A percentile compares a stretch with the other conserved stretches of the same genome.
Conservation (phyloP, 495 filamentous ascomycete species). For the Daldinia grandis region DNA sequence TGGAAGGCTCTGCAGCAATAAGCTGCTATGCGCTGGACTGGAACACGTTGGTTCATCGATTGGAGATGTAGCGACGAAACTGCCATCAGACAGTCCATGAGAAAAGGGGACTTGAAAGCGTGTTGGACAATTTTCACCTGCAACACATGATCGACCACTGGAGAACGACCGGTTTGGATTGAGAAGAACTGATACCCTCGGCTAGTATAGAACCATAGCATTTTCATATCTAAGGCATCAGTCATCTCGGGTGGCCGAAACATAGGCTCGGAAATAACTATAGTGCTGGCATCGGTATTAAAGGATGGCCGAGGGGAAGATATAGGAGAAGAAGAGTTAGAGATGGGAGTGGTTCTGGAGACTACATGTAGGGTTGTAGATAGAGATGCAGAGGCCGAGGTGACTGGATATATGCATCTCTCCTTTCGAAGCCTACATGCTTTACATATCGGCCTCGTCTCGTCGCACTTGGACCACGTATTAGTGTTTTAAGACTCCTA, state of each 20-base stretch:
- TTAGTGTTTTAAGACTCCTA: conserved; percentile 18
- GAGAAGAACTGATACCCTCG: conserved; percentile 51
- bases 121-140: conserved; percentile 55
- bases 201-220: conserved; percentile 55
- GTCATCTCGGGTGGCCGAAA: conserved; percentile 42
- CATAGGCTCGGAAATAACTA: conserved; percentile 48
- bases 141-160: conserved; percentile 50
- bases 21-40: conserved; percentile 37
- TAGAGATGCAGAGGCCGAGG: conserved; percentile 10
- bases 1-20: conserved; percentile 56
- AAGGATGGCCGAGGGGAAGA: conserved; percentile 21
- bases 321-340: conserved; percentile 5
- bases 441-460: conserved; percentile 56
- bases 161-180: conserved; percentile 42
- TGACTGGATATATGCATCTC: conserved; percentile 51
- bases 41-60: conserved; percentile 40
- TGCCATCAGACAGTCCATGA: conserved; percentile 61
- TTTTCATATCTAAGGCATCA: conserved; percentile 50
- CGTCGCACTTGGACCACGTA: conserved; percentile 54
- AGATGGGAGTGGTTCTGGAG: conserved; percentile 26
- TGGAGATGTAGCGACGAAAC: conserved; percentile 56
- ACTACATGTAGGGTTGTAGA: conserved; percentile 15
- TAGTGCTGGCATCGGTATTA: conserved; percentile 17
- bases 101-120: conserved; percentile 57
- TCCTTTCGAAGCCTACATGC: conserved; percentile 56